phyloP scores from a whole-genome alignment of 306 rosid genomes.

The Macrotyloma uniflorum region DNA sequence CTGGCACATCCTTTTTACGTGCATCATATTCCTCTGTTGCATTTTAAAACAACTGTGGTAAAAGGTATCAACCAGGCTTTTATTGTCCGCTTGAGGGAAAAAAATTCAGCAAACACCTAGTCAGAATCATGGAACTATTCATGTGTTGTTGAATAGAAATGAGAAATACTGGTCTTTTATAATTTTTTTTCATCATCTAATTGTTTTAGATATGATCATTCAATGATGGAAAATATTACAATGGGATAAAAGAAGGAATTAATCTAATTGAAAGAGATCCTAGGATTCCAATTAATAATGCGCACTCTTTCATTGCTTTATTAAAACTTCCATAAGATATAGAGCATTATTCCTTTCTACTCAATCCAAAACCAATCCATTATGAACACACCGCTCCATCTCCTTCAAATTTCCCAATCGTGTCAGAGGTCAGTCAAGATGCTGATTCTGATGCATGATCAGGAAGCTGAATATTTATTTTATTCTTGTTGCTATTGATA shows the following conservation, averaged over 20 bases:
- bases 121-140: too few relatives aligned
- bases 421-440: conserved; percentile 14
- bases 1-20: too few relatives aligned
- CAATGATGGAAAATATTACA: background rate
- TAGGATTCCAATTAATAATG: too few relatives aligned
- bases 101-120: too few relatives aligned
- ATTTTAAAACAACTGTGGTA: too few relatives aligned
- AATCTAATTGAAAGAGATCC: background rate
- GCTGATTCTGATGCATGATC: conserved; percentile 22
- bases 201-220: too few relatives aligned
- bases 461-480: conserved; percentile 17
- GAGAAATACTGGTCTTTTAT: too few relatives aligned
- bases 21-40: too few relatives aligned
- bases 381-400: background rate
- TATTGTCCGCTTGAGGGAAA: background rate
- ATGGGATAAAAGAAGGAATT: background rate
- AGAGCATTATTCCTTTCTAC: background rate
- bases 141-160: too few relatives aligned
- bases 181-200: too few relatives aligned
- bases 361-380: background rate
- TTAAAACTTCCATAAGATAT: conserved; percentile 9
- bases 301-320: background rate
- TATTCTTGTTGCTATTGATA: background rate
- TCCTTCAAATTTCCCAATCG: background rate
- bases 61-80: too few relatives aligned